Evolutionary conservation across 23 red algal genomes (phyloP), one percentile per base, ranked within the genome.

Genomic region (Pyropia yezoensis): DNA sequence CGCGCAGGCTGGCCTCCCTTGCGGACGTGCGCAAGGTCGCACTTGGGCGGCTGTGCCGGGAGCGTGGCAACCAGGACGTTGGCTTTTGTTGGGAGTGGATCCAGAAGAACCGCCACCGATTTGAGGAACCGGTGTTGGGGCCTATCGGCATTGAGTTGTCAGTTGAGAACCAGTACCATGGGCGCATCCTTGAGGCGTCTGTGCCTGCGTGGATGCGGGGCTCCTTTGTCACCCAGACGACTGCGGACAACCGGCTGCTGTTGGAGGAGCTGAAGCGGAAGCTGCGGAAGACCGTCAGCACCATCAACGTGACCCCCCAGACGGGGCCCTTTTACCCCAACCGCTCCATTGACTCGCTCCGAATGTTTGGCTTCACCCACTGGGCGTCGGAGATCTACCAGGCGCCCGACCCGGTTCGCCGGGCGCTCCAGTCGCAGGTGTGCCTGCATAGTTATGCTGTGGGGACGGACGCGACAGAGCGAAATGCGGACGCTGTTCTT

Each of bases 371-470:
- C 23, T 87, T 27, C 62, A 66, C 33, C 56, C 56, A 54, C 51
- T 87, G 50, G 82, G 82, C 14, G 77, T 91, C 52, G 65, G 73
- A 91, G 60, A 75, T 91, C 57, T 81, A 71, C 61, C 56, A 70
- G 22, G 76, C 77, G 18, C 76, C 76, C 1, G 49, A 52, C 1
- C 66, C 69, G 47, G 76, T 91, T 27, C 55, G 59, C 59, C 68
- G 67, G 14, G 76, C 87, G 33, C 50, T 87, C 19, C 75, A 87
- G 49, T 70, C 82, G 6, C 82, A 87, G 29, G 54, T 70, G 5
- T 49, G 50, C 33, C 27, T 87, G 3, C 72, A 77, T 28, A 47
- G 61, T 18, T 62, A 64, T 51, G 59, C 75, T 49, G 82, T 87
- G 22, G 82, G 82, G 14, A 33, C 23, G 55, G 25, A 7, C 55